Percentiles rank a stretch among this genome's conserved stretches.
Conservation (phyloP, 2,329 filamentous ascomycete species). For the Dactylellina sp. region DNA sequence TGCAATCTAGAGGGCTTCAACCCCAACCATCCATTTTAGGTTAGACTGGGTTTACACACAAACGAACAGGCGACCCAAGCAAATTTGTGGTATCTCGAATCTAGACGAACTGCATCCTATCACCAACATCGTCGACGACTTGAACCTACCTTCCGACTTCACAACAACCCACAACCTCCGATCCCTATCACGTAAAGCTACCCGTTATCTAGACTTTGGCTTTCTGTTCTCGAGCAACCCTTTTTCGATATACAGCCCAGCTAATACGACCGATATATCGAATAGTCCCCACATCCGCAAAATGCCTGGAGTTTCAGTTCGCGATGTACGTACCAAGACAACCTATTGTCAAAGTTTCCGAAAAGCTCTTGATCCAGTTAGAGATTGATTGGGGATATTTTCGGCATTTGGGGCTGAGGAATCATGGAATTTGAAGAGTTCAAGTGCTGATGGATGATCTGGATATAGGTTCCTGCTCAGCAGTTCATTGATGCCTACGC, state of each 20-base stretch:
- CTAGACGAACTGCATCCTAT: slow-evolving; percentile 29
- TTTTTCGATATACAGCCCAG: slow-evolving; percentile 18
- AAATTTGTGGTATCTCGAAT: slow-evolving; percentile 55
- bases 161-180: slow-evolving; percentile 35
- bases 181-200: slow-evolving; percentile 44
- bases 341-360: slow-evolving; percentile 5
- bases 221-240: neutral
- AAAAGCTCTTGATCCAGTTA: neutral
- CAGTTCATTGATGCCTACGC: slow-evolving; percentile 90
- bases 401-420: slow-evolving; percentile 2
- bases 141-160: slow-evolving; percentile 35
- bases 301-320: slow-evolving; percentile 61
- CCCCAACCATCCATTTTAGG: slow-evolving; percentile 42
- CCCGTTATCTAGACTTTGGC: neutral
- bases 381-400: slow-evolving; percentile 1
- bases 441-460: slow-evolving; percentile 34
- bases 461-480: slow-evolving; percentile 72
- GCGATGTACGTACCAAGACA: slow-evolving; percentile 57
- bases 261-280: slow-evolving; percentile 39
- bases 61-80: slow-evolving; percentile 53
- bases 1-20: slow-evolving; percentile 32
- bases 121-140: slow-evolving; percentile 56
- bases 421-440: neutral
- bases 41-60: slow-evolving; percentile 50
- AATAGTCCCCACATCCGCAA: slow-evolving; percentile 55